These are phyloP conservation scores for Sarcodon aspratus DNA, from an alignment of 768 basidiomycete genomes.

Conservation along the genomic window DNA sequence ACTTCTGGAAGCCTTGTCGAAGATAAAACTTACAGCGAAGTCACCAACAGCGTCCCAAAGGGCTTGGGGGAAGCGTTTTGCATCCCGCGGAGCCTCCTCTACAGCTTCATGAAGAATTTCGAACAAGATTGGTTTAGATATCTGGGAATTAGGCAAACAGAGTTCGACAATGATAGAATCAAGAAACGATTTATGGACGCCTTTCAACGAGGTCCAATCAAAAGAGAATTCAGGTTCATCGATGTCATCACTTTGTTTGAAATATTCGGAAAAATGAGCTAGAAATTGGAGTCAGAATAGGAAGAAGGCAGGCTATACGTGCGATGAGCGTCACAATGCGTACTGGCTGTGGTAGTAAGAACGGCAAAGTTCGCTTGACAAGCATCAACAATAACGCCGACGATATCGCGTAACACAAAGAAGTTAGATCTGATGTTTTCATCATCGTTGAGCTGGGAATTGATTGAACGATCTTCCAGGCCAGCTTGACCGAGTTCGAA, in stretches of 20 bases:
- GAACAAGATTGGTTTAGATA: conserved; percentile 56
- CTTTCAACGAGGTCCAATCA: conserved; percentile 49
- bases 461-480: conserved; percentile 39
- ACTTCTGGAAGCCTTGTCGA: background rate
- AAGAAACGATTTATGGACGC: conserved; percentile 64
- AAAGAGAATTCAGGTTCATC: conserved; percentile 49
- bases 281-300: background rate
- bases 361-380: conserved; percentile 57
- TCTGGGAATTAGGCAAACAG: conserved; percentile 59
- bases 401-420: conserved; percentile 53
- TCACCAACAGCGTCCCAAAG: conserved; percentile 80
- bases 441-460: conserved; percentile 41
- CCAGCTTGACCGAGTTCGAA: conserved; percentile 43
- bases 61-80: conserved; percentile 65
- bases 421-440: conserved; percentile 42
- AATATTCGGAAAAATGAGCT: conserved; percentile 69
- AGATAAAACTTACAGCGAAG: conserved; percentile 42
- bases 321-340: conserved; percentile 12
- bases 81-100: conserved; percentile 62
- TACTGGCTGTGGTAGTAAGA: conserved; percentile 62
- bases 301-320: background rate
- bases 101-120: conserved; percentile 60
- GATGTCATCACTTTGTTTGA: conserved; percentile 36
- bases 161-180: conserved; percentile 80
- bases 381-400: conserved; percentile 45